Conservation (phyloP, 768 basidiomycete species). For the Leccinellum rugosiceps region DNA sequence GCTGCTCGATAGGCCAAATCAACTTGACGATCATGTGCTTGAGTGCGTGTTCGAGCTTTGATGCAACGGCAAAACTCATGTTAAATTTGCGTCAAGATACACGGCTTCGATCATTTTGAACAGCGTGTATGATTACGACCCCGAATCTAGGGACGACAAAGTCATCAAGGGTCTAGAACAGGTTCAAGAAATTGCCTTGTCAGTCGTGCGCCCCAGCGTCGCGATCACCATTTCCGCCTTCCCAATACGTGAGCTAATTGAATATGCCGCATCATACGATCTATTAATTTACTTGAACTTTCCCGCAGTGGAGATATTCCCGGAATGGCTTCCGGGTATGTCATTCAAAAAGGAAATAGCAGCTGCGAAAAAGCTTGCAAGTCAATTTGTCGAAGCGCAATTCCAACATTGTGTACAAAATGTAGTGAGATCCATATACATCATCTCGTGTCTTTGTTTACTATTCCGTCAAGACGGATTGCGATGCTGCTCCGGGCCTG, state of each 20-base stretch:
- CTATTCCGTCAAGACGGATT: neutral
- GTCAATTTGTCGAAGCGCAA: constrained; percentile 2
- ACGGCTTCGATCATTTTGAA: constrained; percentile 14
- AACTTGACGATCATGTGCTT: constrained; percentile 30
- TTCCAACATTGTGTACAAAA: constrained; percentile 4
- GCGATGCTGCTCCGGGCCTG: neutral
- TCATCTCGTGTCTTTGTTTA: neutral
- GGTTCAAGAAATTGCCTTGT: neutral
- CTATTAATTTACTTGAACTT: neutral
- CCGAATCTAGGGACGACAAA: constrained; percentile 7
- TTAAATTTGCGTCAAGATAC: constrained; percentile 3
- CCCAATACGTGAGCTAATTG: constrained; percentile 4
- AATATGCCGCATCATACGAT: neutral
- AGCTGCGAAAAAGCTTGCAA: neutral
- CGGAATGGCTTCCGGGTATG: constrained; percentile 15
- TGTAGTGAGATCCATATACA: neutral
- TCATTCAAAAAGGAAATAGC: constrained; percentile 6
- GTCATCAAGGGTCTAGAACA: neutral
- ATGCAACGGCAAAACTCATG: neutral
- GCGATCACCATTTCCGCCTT: constrained; percentile 1
- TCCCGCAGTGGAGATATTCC: neutral
- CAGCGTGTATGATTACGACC: constrained; percentile 16
- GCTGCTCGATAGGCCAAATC: constrained; percentile 32
- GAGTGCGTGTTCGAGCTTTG: constrained; percentile 19
- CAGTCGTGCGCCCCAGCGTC: neutral